Evolutionary conservation across 257 asterid genomes (phyloP), one percentile per base, ranked within the genome.

Genomic region (Ballota nigra): DNA sequence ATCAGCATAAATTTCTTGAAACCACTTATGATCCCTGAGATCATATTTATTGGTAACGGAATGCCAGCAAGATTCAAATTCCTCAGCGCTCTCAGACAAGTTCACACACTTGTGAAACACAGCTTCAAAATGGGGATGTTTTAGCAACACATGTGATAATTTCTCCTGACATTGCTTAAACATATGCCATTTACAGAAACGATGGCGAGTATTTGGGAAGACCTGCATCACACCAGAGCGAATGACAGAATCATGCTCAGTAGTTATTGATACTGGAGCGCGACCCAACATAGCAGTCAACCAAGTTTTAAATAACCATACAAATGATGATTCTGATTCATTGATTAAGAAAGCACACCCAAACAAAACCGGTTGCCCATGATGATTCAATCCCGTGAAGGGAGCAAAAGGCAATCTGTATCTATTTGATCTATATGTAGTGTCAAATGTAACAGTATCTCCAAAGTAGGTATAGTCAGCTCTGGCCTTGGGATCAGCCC

Each of bases 121-220:
- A 26, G 90, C 83, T 82, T 95, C 98, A 51, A 95, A 89, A 55
- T 82, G 88, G 36, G 92, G 97, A 71, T 95, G 89, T 68, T 75
- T 71, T 33, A 83, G 96, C 79, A 92, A 78, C 81, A 92, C 84
- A 28, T 88, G 86, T 8, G 97, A 92, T 77, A 92, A 74, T 64
- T 87, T 92, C 81, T 95, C 99, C 79, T 89, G 99, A 82, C 96
- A 89, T 78, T 95, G 93, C 77, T 95, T 92, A 77, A 89, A 92
- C 34, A 95, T 92, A 79, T 92, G 96, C 99, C 99, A 95, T 81
- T 95, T 92, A 80, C 99, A 95, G 85, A 89, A 92, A 45, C 98
- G 88, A 67, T 95, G 99, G 3, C 96, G 96, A 15, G 96, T 69
- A 60, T 83, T 78, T 1, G 98, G 97, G 73, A 92, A 85, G 63